Percentiles rank a stretch among this genome's conserved stretches.
phyloP scores from a whole-genome alignment of 2,329 filamentous ascomycete species.

The Sporothrix sp. region DNA sequence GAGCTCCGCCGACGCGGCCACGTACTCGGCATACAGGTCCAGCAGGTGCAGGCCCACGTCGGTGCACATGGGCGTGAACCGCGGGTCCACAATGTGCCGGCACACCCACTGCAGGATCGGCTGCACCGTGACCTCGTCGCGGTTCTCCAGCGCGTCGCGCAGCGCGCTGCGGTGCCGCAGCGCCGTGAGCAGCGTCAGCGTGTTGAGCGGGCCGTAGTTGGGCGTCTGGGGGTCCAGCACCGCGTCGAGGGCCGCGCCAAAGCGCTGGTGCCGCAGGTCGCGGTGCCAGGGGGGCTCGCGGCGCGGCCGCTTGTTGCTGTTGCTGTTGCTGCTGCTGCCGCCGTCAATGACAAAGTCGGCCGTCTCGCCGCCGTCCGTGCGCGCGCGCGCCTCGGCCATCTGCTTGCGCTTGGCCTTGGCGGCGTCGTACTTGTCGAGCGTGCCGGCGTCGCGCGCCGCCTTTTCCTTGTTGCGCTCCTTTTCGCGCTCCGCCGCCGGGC shows the following conservation, averaged over 20 bases:
- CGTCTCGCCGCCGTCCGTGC: slow-evolving; percentile 59
- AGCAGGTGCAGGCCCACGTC: slow-evolving; percentile 75
- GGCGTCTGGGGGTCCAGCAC: slow-evolving; percentile 50
- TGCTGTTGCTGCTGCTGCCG: slow-evolving; percentile 36
- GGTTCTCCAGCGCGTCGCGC: slow-evolving; percentile 65
- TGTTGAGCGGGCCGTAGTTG: slow-evolving; percentile 50
- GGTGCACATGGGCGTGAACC: slow-evolving; percentile 69
- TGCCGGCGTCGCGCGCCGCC: slow-evolving; percentile 68
- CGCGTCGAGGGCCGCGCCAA: slow-evolving; percentile 66
- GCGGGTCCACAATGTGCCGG: slow-evolving; percentile 71
- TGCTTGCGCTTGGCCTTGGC: slow-evolving; percentile 60
- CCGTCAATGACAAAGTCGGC: slow-evolving; percentile 75
- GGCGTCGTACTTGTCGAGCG: slow-evolving; percentile 67
- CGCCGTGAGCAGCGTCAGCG: slow-evolving; percentile 71
- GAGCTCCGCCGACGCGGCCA: slow-evolving; percentile 64
- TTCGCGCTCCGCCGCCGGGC: slow-evolving; percentile 15
- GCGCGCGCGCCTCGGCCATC: slow-evolving; percentile 33
- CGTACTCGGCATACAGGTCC: slow-evolving; percentile 76
- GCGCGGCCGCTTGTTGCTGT: slow-evolving; percentile 45
- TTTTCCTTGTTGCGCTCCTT: slow-evolving; percentile 38
- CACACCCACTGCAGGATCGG: slow-evolving; percentile 78
- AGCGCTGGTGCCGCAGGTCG: slow-evolving; percentile 68
- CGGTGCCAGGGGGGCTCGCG: slow-evolving; percentile 67
- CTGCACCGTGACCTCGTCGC: slow-evolving; percentile 72
- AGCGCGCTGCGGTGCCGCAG: slow-evolving; percentile 82